A percentile compares a stretch with the other conserved stretches of the same genome.
These are phyloP conservation scores for Eragrostis curvula DNA, from an alignment of 176 grass and related monocot species.

Conservation along the genomic window DNA sequence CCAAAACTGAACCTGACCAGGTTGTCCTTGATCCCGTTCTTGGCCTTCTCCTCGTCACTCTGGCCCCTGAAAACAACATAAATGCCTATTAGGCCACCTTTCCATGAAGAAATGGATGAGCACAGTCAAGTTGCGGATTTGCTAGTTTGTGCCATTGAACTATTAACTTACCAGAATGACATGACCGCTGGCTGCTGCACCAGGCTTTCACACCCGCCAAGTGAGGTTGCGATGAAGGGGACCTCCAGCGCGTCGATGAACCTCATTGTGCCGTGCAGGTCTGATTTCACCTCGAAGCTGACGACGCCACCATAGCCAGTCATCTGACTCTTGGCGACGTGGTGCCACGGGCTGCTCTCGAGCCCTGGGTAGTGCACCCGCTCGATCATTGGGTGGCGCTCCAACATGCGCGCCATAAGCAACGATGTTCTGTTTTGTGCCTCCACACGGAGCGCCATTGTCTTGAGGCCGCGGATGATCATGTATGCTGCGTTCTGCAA, in stretches of 20 bases:
- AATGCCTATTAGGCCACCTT: too few relatives aligned
- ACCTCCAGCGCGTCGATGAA: slow-evolving; percentile 59
- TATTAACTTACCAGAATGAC: slow-evolving; percentile 37
- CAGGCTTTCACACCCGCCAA: slow-evolving; percentile 63
- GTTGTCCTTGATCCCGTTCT: slow-evolving; percentile 57
- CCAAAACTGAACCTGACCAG: slow-evolving; percentile 63
- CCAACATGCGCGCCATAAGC: slow-evolving; percentile 55
- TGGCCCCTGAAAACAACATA: too few relatives aligned
- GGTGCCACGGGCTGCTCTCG: slow-evolving; percentile 58
- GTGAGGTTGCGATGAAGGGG: slow-evolving; percentile 57
- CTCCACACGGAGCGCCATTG: slow-evolving; percentile 54
- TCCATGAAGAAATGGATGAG: too few relatives aligned
- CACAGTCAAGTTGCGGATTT: too few relatives aligned
- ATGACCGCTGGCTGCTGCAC: slow-evolving; percentile 67
- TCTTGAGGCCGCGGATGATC: slow-evolving; percentile 66
- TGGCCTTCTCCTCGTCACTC: slow-evolving; percentile 39
- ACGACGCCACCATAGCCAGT: slow-evolving; percentile 46
- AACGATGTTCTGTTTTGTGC: slow-evolving; percentile 54
- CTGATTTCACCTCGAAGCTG: slow-evolving; percentile 54
- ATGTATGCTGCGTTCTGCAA: slow-evolving; percentile 59
- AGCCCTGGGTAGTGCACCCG: slow-evolving; percentile 63
- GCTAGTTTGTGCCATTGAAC: not conserved
- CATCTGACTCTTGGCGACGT: slow-evolving; percentile 52
- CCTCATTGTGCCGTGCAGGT: slow-evolving; percentile 40
- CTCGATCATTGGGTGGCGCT: slow-evolving; percentile 53